Base-by-base conservation (phyloP, 345 rosid genomes). In the Eucalyptus curtisii region DNA sequence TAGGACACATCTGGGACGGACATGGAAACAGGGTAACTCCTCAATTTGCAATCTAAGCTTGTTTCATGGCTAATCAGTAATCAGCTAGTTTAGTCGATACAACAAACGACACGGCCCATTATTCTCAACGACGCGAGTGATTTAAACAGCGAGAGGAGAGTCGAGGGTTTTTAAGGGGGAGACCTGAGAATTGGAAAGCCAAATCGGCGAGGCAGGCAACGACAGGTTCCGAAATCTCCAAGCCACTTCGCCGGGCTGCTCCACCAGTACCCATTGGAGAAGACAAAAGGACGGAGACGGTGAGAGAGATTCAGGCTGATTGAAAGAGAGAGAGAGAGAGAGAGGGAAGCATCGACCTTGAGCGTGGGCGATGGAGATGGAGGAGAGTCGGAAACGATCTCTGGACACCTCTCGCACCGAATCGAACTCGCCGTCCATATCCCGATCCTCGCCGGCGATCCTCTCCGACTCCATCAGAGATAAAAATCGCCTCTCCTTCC, bases 301-400 rank as follows among this genome's bases (percentile, higher is more conserved):
- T 76, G 27, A 71, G 84, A 1, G 84, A 76, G 27, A 76, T 40
- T 40, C 47, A 24, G 22, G n/a, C 49, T 5, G 68, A 50, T 87
- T 33, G 86, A n/a, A 37, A 7, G 64, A 37, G 52, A 13, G 31
- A 13, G 87, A 55, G 91, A 33, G 86, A 47, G 85, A 64, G 59
- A 55, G 68, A 52, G 53, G 84, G 79, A 22, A 44, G 30, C 61
- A 59, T 87, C 37, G 49, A 96, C 99, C 98, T 91, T 96, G 95
- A 27, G 94, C 80, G 92, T 96, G 95, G 89, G 97, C 96, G 80
- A 96, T 94, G 87, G 98, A 94, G 90, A 97, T 93, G 22, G 95
- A 91, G 49, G 97, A 92, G 92, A 97, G 96, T 85, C 98, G 92
- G 88, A 96, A 95, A 61, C 99, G 97, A 88, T 96, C 99, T 80